Evolutionary conservation across 2,329 filamentous ascomycete species (phyloP), one percentile per base, ranked within the genome.

Genomic region (Diplodia scrobiculata): DNA sequence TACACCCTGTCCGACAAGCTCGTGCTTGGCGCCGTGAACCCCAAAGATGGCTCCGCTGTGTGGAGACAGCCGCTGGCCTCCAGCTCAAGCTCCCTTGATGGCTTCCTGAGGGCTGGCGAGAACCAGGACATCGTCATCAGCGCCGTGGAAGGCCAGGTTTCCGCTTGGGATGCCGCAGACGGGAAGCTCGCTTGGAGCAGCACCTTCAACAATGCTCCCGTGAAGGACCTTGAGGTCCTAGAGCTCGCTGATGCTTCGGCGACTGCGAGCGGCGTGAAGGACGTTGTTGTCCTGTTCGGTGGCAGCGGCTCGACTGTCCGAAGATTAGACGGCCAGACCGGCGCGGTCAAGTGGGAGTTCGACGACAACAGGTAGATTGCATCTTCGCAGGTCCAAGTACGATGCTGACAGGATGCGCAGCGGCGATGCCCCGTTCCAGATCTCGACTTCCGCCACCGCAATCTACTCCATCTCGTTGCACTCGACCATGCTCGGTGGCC

Each of bases 1-100:
- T 99, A 97, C 77, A 96, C 95, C 0, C 81, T 98, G 52, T 96
- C 91, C 69, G 91, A 97, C 67, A 84, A 92, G 58, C 87, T 88
- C 45, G 86, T 97, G 1, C 79, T 99, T 19, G 95, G 91, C 58
- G 94, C 94, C 1, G 84, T 98, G 54, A 96, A 97, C 72, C 95
- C 95, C 1, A 90, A 88, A 74, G 93, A 89, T 74, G 94, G 95
- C 19, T 84, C 86, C 2, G 75, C 97, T 17, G 85, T 97, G 1
- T 99, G 95, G 95, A 86, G 95, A 65, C 94, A 97, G 73, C 80
- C 86, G 63, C 77, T 96, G 53, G 79, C 84, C n/a, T 80, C 81
- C 36, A 71, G 72, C 38, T 63, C 69, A 36, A 70, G 66, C 63
- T 70, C 70, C 47, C 68, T 70, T 63, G 71, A 72, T 67, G 72